Base-by-base conservation (phyloP, 192 early-diverging fungal genomes). In the Spizellomyces sp. region DNA sequence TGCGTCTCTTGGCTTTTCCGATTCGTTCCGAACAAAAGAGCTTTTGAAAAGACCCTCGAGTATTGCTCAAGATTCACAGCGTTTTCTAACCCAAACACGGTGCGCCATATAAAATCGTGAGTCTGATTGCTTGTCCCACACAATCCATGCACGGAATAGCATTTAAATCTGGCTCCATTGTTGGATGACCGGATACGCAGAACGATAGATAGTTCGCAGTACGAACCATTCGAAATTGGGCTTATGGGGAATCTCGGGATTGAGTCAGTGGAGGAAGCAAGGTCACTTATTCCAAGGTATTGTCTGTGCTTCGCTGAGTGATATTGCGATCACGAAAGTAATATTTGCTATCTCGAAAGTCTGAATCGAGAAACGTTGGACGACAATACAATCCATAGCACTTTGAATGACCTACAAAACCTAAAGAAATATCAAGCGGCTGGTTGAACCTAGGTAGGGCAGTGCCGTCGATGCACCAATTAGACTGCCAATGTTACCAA, bases 171-270 rank as follows among this genome's bases (percentile, higher is more conserved):
- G 27, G 27, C 27, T 3, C 27, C 27, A 36, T 36, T 36, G 27
- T 36, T 36, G 27, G 27, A 36, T 36, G 27, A 36, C 27, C 27
- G 27, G 27, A 36, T 3, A 36, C 27, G 36, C n/a, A 63, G 54
- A 8, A 54, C 70, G 7, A 57, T 72, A 10, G 69, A 70, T 36
- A 19, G 44, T 6, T 66, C 64, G 4, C 62, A 69, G 42, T 75
- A 85, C n/a, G 82, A 88, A 52, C 86, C 88, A 45, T 97, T 95
- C 63, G 96, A 98, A 74, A 81, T 91, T 36, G 94, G 94, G 43
- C 94, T 96, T 68, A 77, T 98, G 48, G 94, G 90, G 8, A 98
- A 98, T 74, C 79, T 98, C 54, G 90, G 92, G 77, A 95, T 94
- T 75, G 93, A 93, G 69, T 90, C 94, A 46, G 87, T 87, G 27